Evolutionary conservation across 495 filamentous ascomycete species (phyloP).

Genomic region (Penicillium angulare): DNA sequence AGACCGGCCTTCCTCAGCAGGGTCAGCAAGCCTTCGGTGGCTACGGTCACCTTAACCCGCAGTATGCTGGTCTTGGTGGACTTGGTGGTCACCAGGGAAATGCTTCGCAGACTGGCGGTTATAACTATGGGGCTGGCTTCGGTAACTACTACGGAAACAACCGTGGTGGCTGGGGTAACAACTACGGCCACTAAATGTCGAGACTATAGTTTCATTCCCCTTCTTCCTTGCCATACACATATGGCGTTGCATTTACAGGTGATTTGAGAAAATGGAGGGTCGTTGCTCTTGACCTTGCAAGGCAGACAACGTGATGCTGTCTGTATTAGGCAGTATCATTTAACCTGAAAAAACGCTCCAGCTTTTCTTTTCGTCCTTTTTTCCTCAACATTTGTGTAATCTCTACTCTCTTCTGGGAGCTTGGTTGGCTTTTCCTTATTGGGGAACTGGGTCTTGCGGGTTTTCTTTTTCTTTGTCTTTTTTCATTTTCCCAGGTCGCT

Average conservation of each 20-base stretch:
- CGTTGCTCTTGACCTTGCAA: conserved; percentile 20
- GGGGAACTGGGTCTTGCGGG: conserved; percentile 15
- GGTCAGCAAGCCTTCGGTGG: conserved; percentile 66
- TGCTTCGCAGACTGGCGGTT: conserved; percentile 51
- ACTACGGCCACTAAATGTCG: conserved; percentile 52
- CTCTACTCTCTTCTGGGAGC: conserved; percentile 47
- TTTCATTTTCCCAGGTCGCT: conserved; percentile 14
- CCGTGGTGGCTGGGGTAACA: conserved; percentile 67
- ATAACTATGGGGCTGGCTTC: conserved; percentile 55
- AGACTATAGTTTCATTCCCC: conserved; percentile 1
- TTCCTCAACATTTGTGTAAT: conserved; percentile 44
- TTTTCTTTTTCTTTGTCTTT: conserved; percentile 17
- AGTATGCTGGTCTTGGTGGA: conserved; percentile 70
- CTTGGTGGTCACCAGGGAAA: conserved; percentile 64
- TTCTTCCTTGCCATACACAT: conserved; percentile 22
- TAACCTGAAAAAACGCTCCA: conserved; percentile 23
- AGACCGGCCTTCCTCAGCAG: conserved; percentile 65
- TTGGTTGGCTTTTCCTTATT: conserved; percentile 39
- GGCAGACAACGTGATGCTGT: conserved; percentile 20
- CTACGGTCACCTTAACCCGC: conserved; percentile 74
- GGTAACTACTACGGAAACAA: conserved; percentile 52
- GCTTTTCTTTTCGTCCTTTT: conserved; percentile 29
- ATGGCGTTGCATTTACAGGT: conserved; percentile 39
- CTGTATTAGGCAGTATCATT: no score
- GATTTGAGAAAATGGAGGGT: conserved; percentile 26